Conservation (phyloP, 2,329 filamentous ascomycete genomes). For the Mariannaea elegans region DNA sequence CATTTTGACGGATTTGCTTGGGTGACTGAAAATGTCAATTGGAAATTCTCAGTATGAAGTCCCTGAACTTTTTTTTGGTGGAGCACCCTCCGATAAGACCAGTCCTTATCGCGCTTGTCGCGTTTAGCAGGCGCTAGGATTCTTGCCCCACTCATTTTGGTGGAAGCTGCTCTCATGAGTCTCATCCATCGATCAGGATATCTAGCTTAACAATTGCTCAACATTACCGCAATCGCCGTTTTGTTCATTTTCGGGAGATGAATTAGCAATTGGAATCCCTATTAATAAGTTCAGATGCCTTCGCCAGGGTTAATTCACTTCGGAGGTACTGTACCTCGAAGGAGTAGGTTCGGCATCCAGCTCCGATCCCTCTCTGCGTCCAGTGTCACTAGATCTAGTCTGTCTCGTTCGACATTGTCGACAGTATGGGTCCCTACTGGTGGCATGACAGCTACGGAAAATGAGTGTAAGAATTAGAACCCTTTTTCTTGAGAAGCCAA, state of each 20-base stretch:
- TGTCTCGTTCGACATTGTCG: slow-evolving; percentile 61
- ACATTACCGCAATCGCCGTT: neutral
- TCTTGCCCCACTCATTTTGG: slow-evolving; percentile 2
- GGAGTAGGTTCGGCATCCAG: slow-evolving; percentile 18
- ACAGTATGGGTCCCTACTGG: slow-evolving; percentile 83
- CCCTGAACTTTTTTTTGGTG: slow-evolving; percentile 38
- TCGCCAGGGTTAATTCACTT: slow-evolving; percentile 23
- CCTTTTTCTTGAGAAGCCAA: too few species aligned
- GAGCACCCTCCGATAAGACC: slow-evolving; percentile 26
- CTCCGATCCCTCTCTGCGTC: slow-evolving; percentile 35
- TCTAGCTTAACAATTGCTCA: neutral
- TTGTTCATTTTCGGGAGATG: neutral
- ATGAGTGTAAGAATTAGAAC: slow-evolving; percentile 56
- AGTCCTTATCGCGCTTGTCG: slow-evolving; percentile 33
- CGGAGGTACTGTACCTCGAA: slow-evolving; percentile 18
- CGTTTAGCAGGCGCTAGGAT: slow-evolving; percentile 25
- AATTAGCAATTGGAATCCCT: neutral
- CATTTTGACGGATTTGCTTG: slow-evolving; percentile 35
- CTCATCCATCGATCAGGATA: slow-evolving; percentile 10
- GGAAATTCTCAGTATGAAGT: slow-evolving; percentile 30
- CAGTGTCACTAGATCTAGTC: slow-evolving; percentile 45
- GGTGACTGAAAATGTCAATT: slow-evolving; percentile 27
- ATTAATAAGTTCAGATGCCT: slow-evolving; percentile 25
- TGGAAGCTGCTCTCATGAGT: slow-evolving; percentile 15
- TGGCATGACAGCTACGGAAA: slow-evolving; percentile 66